phyloP scores from a whole-genome alignment of 371 early-diverging fungal species.

The Mucor lusitanicus region DNA sequence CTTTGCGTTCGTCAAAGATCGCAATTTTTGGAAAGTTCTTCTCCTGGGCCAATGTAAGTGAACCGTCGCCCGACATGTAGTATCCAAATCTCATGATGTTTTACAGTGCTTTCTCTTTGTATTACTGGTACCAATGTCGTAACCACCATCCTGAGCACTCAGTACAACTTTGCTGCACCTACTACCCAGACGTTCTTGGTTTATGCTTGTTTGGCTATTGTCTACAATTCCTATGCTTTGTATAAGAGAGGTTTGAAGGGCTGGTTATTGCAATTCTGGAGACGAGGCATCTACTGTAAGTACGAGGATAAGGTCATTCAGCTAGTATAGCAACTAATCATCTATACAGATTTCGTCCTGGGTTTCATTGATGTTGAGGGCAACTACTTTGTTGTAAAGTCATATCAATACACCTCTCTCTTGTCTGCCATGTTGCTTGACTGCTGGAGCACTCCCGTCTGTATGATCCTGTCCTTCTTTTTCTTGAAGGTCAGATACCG shows the following conservation, averaged over 20 bases:
- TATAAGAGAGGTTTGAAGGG: slow-evolving; percentile 54
- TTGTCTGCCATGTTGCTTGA: slow-evolving; percentile 74
- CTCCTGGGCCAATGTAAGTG: slow-evolving; percentile 18
- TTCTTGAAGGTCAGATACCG: slow-evolving; percentile 60
- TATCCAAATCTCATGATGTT: neutral
- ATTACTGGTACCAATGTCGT: slow-evolving; percentile 68
- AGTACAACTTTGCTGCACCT: slow-evolving; percentile 56
- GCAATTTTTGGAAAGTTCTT: slow-evolving; percentile 16
- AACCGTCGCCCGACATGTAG: neutral
- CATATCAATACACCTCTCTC: slow-evolving; percentile 69
- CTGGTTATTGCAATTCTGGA: slow-evolving; percentile 45
- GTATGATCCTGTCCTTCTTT: slow-evolving; percentile 60
- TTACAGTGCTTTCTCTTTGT: slow-evolving; percentile 62
- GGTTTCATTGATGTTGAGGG: slow-evolving; percentile 74
- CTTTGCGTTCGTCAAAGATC: slow-evolving; percentile 16
- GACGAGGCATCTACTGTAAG: slow-evolving; percentile 41
- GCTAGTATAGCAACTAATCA: neutral
- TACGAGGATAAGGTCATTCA: neutral
- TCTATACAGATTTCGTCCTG: slow-evolving; percentile 43
- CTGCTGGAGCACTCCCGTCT: slow-evolving; percentile 72
- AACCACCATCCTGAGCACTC: slow-evolving; percentile 51
- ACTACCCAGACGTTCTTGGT: slow-evolving; percentile 68
- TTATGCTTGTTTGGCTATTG: slow-evolving; percentile 63
- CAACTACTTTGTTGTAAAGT: slow-evolving; percentile 77
- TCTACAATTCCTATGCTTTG: slow-evolving; percentile 61